These are phyloP conservation scores for Suhomyces sp. DNA, from an alignment of 805 yeast genomes.

Conservation along the genomic window DNA sequence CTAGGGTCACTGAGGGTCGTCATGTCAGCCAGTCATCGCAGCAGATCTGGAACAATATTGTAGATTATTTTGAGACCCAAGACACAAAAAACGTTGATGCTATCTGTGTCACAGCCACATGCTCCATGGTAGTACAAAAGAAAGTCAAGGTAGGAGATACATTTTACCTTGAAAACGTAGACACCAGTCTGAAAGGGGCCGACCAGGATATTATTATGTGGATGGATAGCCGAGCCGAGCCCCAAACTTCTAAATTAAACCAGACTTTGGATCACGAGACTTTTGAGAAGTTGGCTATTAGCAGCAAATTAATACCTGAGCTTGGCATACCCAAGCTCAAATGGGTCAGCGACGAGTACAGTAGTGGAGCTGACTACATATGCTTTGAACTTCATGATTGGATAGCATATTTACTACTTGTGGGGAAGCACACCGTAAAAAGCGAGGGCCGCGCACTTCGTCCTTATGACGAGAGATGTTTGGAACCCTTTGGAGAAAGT, in stretches of 20 bases:
- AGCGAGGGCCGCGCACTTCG: neutral
- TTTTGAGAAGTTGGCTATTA: conserved; percentile 3
- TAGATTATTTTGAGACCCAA: neutral
- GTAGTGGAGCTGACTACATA: conserved; percentile 17
- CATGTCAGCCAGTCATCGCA: conserved; percentile 39
- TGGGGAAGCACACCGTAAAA: conserved; percentile 19
- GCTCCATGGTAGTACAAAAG: conserved; percentile 52
- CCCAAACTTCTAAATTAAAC: conserved; percentile 32
- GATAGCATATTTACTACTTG: conserved; percentile 29
- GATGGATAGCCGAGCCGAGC: conserved; percentile 53
- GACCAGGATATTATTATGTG: conserved; percentile 47
- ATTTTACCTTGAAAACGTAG: conserved; percentile 31
- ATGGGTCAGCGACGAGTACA: conserved; percentile 29
- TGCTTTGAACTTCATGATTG: conserved; percentile 56
- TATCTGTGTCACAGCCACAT: conserved; percentile 52
- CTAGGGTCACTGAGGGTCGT: conserved; percentile 5
- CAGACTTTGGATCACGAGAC: conserved; percentile 17
- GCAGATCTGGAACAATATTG: conserved; percentile 26
- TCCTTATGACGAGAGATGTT: neutral
- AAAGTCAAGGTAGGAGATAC: conserved; percentile 11
- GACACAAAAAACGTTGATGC: conserved; percentile 9
- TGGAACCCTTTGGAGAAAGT: neutral
- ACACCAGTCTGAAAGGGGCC: conserved; percentile 13
- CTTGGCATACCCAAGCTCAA: conserved; percentile 56
- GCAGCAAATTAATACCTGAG: conserved; percentile 39